Percentiles rank a stretch among this genome's conserved stretches.
phyloP scores from a whole-genome alignment of 2,329 filamentous ascomycete genomes.

The Coniochaeta sp. region DNA sequence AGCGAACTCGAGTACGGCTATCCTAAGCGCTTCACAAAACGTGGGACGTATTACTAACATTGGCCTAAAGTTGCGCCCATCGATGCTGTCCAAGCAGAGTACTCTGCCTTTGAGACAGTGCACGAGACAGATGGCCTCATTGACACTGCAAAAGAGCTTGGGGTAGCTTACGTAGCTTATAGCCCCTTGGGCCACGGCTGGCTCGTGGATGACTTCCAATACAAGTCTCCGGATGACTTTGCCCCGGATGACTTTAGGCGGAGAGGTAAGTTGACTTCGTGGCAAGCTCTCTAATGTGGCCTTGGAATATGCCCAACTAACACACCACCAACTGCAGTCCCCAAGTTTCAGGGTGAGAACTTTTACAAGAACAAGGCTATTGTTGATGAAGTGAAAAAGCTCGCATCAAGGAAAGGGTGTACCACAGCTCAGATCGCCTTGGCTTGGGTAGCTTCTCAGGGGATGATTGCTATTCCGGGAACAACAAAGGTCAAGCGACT shows the following conservation, averaged over 20 bases:
- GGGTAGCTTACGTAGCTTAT: slow-evolving; percentile 34
- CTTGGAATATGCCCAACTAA: not conserved
- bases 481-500: slow-evolving; percentile 1
- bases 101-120: slow-evolving; percentile 32
- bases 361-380: slow-evolving; percentile 34
- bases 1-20: slow-evolving; percentile 30
- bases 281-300: slow-evolving; percentile 12
- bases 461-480: slow-evolving; percentile 3
- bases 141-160: slow-evolving; percentile 29
- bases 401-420: slow-evolving; percentile 26
- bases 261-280: slow-evolving; percentile 14
- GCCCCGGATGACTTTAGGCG: slow-evolving; percentile 30
- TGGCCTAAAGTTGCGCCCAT: slow-evolving; percentile 31
- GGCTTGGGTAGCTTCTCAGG: slow-evolving; percentile 23
- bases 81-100: slow-evolving; percentile 37
- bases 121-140: slow-evolving; percentile 32
- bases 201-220: slow-evolving; percentile 35
- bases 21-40: not conserved
- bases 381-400: slow-evolving; percentile 30
- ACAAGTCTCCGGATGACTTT: slow-evolving; percentile 37
- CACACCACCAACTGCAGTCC: slow-evolving; percentile 8
- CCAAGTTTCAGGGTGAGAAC: slow-evolving; percentile 33
- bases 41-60: not conserved
- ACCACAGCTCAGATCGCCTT: slow-evolving; percentile 23
- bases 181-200: slow-evolving; percentile 38